phyloP scores from a whole-genome alignment of 106 monocot genomes.

The Allium fistulosum region DNA sequence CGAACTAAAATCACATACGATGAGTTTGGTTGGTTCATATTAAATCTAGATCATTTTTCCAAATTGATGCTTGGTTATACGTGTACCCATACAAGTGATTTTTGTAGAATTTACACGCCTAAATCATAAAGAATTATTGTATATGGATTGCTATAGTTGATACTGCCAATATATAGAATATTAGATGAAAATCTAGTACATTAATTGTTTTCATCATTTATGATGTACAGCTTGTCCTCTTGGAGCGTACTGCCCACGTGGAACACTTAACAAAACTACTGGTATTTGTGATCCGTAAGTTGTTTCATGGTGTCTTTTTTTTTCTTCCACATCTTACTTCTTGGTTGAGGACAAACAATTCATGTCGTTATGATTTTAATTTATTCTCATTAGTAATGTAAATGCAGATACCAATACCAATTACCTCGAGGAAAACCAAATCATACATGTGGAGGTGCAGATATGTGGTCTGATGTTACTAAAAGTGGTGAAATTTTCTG shows the following conservation, averaged over 20 bases:
- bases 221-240: conserved; percentile 74
- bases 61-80: neutral
- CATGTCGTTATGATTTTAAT: too few relatives aligned
- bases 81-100: neutral
- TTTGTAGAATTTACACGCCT: neutral
- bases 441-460: conserved; percentile 82
- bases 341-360: too few relatives aligned
- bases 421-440: conserved; percentile 66
- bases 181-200: too few relatives aligned
- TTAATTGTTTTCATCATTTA: neutral
- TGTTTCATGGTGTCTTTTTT: neutral
- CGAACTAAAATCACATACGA: too few relatives aligned
- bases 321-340: neutral
- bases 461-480: conserved; percentile 70
- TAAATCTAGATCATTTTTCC: neutral
- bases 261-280: conserved; percentile 50
- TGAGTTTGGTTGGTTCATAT: too few relatives aligned
- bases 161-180: too few relatives aligned
- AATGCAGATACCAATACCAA: conserved; percentile 77
- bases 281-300: conserved; percentile 96
- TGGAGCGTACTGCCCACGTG: conserved; percentile 82
- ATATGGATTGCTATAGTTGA: too few relatives aligned
- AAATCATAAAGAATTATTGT: neutral
- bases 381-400: neutral
- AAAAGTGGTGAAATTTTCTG: conserved; percentile 64